These are phyloP conservation scores for Claviceps capensis DNA, from an alignment of 2,329 filamentous ascomycete species.

Conservation along the genomic window DNA sequence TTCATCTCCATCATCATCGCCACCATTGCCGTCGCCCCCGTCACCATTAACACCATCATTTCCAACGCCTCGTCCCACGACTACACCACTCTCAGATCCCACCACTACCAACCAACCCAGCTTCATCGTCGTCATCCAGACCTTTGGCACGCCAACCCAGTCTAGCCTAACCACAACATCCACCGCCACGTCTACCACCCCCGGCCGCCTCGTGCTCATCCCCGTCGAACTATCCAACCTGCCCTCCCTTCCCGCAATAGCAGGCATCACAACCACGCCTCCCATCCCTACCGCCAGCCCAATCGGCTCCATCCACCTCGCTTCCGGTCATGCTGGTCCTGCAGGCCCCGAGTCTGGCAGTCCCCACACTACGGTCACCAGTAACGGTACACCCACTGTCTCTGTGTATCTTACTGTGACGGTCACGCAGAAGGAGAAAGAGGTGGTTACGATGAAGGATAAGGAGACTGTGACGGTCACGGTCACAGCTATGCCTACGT, in stretches of 20 bases:
- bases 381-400: conserved; percentile 21
- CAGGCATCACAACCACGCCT: background rate
- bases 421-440: conserved; percentile 14
- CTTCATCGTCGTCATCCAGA: conserved; percentile 14
- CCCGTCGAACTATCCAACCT: conserved; percentile 11
- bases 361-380: conserved; percentile 12
- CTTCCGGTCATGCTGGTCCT: background rate
- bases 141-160: conserved; percentile 13
- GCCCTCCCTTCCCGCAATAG: background rate
- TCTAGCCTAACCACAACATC: conserved; percentile 3
- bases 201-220: conserved; percentile 15
- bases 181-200: conserved; percentile 1
- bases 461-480: conserved; percentile 13
- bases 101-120: conserved; percentile 1
- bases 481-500: background rate
- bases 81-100: background rate
- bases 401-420: conserved; percentile 24
- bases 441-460: conserved; percentile 21
- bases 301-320: conserved; percentile 5
- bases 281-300: conserved; percentile 1
- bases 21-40: background rate
- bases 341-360: conserved; percentile 3
- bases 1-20: background rate
- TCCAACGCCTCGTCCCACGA: background rate
- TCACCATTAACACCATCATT: background rate